A percentile compares a stretch with the other conserved stretches of the same genome.
phyloP scores from a whole-genome alignment of 331 rosid species.

The Quercus tomentella region DNA sequence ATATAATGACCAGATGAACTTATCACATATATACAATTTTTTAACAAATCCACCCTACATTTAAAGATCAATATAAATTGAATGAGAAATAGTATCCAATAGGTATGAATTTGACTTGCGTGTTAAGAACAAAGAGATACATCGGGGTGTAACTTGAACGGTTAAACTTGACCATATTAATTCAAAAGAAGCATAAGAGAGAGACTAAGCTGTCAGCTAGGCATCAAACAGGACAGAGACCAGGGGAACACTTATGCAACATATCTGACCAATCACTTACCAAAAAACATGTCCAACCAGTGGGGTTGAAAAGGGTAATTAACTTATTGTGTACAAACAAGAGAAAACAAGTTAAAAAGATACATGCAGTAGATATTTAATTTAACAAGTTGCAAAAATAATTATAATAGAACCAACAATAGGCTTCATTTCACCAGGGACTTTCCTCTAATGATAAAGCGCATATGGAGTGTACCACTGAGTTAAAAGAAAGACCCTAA shows the following conservation, averaged over 20 bases:
- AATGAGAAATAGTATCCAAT: too few species aligned
- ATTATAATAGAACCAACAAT: neutral
- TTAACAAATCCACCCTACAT: too few species aligned
- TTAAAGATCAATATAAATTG: too few species aligned
- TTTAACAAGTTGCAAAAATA: neutral
- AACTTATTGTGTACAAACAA: neutral
- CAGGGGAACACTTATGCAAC: conserved; percentile 14
- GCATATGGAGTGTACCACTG: neutral
- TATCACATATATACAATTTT: too few species aligned
- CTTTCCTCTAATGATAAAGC: neutral
- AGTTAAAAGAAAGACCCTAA: neutral
- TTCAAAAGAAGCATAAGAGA: neutral
- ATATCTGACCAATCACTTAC: neutral
- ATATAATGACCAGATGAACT: neutral
- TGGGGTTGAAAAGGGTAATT: neutral
- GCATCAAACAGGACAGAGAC: neutral
- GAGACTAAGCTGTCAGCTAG: neutral
- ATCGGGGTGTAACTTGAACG: too few species aligned
- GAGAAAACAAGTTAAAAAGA: neutral
- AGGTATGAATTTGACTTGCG: too few species aligned
- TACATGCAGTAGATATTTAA: neutral
- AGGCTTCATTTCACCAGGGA: neutral
- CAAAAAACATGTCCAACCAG: too few species aligned
- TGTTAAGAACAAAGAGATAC: too few species aligned
- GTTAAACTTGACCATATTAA: neutral